Evolutionary conservation across 208 protist species (phyloP).

Genomic region (Jaenimonas drosophilae): DNA sequence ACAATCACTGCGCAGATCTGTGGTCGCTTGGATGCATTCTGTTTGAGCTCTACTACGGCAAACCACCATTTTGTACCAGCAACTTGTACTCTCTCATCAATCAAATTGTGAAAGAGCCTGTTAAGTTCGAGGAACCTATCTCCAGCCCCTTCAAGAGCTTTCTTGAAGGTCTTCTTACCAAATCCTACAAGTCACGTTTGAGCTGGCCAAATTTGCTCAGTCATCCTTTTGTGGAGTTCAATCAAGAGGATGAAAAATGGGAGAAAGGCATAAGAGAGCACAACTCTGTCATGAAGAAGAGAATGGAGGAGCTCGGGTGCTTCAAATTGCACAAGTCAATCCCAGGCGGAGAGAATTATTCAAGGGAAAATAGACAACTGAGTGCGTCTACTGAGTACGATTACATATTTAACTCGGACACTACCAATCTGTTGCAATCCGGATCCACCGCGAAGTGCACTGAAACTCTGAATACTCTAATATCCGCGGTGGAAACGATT

Average conservation of each 20-base stretch:
- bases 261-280: conserved; percentile 49
- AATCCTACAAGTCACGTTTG: conserved; percentile 84
- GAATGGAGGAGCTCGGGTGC: conserved; percentile 68
- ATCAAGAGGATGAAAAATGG: conserved; percentile 57
- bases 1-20: conserved; percentile 93
- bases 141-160: conserved; percentile 85
- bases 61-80: conserved; percentile 95
- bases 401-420: conserved; percentile 25
- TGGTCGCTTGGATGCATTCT: conserved; percentile 98
- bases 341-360: not conserved
- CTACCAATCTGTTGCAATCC: conserved; percentile 8
- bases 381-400: conserved; percentile 8
- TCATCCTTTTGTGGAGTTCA: conserved; percentile 83
- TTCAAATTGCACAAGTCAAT: conserved; percentile 10
- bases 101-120: conserved; percentile 90
- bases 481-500: conserved; percentile 8
- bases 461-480: conserved; percentile 17
- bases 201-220: conserved; percentile 88
- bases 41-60: conserved; percentile 95
- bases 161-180: conserved; percentile 91
- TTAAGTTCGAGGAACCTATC: conserved; percentile 88
- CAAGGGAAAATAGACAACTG: not conserved
- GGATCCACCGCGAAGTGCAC: conserved; percentile 7
- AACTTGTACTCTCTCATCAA: conserved; percentile 95
- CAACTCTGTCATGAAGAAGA: conserved; percentile 66